Evolutionary conservation across 2,329 filamentous ascomycete species (phyloP), one percentile per base, ranked within the genome.

Genomic region (Plenodomus biglobosus): DNA sequence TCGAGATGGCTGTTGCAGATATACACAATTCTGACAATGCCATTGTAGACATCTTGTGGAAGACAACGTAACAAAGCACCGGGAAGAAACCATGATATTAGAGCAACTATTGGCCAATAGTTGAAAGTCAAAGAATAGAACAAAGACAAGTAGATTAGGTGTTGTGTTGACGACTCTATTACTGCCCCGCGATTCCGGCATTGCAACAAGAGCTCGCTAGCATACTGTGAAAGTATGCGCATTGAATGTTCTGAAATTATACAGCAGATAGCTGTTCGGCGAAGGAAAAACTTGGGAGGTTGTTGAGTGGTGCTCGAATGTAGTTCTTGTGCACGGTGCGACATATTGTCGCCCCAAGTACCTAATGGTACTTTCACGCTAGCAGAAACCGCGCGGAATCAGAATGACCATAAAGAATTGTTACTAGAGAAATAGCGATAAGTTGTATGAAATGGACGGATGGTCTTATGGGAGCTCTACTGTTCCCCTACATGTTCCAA

Each of bases 21-120:
- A 46, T 47, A 48, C 45, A 42, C 46, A 32, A 11, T 38, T 21
- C 6, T 8, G 18, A 48, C 21, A 53, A 42, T 11, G 35, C 36
- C 52, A 57, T 57, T 50, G 50, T 55, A 32, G 30, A 50, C 3
- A 38, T 36, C 27, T 13, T 8, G 15, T n/a, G 13, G 7, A 10
- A 40, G 34, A 56, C 46, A 53, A 54, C 27, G 44, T 42, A 34
- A 59, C 42, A 61, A 59, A 53, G 52, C 44, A 13, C 20, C 20
- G 36, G 52, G 40, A 49, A 30, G 44, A 19, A 42, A 17, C 11
- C 8, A n/a, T n/a, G n/a, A n/a, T n/a, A n/a, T n/a, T n/a, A n/a
- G n/a, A n/a, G n/a, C n/a, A n/a, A n/a, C n/a, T n/a, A n/a, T n/a
- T 15, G 16, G 13, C 39, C 17, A 32, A 6, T 44, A 24, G 45